These are phyloP conservation scores for Vitellaria paradoxa DNA, from an alignment of 179 eudicot species.

Conservation along the genomic window DNA sequence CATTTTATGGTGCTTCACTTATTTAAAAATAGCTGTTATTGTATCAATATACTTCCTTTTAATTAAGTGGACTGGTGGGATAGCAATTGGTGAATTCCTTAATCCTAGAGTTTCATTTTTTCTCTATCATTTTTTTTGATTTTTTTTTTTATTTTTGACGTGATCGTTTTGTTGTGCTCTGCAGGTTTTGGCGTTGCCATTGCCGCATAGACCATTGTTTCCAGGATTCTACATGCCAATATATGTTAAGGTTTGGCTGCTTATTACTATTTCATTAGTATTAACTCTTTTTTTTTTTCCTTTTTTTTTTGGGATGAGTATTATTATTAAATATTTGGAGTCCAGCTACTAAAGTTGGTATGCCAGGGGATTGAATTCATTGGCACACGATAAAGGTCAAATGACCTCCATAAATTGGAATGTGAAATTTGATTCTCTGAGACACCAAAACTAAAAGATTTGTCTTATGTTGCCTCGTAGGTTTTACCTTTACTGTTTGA, in stretches of 20 bases:
- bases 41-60: background rate
- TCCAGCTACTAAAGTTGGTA: no score
- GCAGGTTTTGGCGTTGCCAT: conserved; percentile 94
- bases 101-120: no score
- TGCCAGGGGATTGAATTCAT: background rate
- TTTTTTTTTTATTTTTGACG: conserved; percentile 14
- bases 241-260: conserved; percentile 71
- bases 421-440: background rate
- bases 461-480: conserved; percentile 1
- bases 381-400: background rate
- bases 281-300: no score
- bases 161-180: background rate
- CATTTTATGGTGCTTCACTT: background rate
- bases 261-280: background rate
- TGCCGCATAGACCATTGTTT: conserved; percentile 85
- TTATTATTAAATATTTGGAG: no score
- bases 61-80: background rate
- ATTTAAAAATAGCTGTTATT: background rate
- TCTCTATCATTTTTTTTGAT: background rate
- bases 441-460: background rate
- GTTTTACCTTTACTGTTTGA: background rate
- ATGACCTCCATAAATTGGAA: background rate
- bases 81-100: background rate
- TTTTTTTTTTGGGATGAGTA: no score
- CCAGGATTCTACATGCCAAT: conserved; percentile 99